Evolutionary conservation across 345 rosid species (phyloP), one percentile per base, ranked within the genome.

Genomic region (Eucalyptus brandiana): DNA sequence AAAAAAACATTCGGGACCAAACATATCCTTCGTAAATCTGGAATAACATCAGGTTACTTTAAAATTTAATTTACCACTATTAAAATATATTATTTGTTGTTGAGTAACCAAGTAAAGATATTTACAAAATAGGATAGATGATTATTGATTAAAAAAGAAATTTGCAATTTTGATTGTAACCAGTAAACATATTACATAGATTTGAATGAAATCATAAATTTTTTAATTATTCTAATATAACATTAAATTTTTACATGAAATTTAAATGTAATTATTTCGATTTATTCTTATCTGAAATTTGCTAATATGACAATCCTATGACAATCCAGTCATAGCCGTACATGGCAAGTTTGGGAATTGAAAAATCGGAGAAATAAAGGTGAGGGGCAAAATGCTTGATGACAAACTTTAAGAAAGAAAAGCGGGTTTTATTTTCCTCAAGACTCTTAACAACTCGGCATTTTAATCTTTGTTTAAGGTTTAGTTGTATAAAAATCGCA

Each of bases 161-260:
- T 0, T 60, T 60, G 67, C 8, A 60, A 60, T 60, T 60, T 60
- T 30, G 7, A 28, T 26, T 28, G 0, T 60, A 60, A 53, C 3
- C 23, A 53, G 9, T 19, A 26, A 26, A 2, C 8, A 7, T 26
- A 26, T 2, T 3, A 2, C 5, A 26, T 11, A 12, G 7, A 60
- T 26, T 60, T 32, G 1, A 28, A 28, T 60, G 4, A 60, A 28
- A 60, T 60, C 15, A 28, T 60, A 60, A 60, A 28, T 0, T 6
- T 60, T 26, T 60, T 6, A 26, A 60, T 28, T 28, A 0, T 60
- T 12, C 0, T 23, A 69, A 69, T 32, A 17, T 7, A 32, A 0
- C 19, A 67, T 10, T 69, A 34, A 8, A 34, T 0, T 69, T 34
- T n/a, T 67, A 7, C 0, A 5, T 67, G 0, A 69, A 34, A 9